phyloP scores from a whole-genome alignment of 2,329 filamentous ascomycete species.

The Zasmidium cellare region DNA sequence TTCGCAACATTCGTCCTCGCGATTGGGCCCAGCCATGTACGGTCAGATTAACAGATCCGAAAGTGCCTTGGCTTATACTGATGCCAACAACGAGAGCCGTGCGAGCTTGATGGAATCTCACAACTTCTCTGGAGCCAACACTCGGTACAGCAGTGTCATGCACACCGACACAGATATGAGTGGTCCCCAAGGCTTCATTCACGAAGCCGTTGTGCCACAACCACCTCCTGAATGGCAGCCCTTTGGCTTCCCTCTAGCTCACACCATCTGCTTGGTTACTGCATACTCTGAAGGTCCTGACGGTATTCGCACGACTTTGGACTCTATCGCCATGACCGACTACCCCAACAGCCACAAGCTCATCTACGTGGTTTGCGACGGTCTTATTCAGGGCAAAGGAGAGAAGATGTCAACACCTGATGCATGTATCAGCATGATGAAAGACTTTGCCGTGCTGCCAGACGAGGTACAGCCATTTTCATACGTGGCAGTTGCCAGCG shows the following conservation, averaged over 20 bases:
- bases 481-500: constrained; percentile 93
- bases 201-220: constrained; percentile 92
- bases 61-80: constrained; percentile 48
- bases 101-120: constrained; percentile 46
- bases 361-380: constrained; percentile 94
- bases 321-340: constrained; percentile 95
- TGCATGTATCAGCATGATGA: constrained; percentile 89
- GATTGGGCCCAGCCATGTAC: constrained; percentile 75
- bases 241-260: constrained; percentile 90
- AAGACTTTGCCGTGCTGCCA: constrained; percentile 75
- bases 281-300: constrained; percentile 95
- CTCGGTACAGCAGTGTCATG: constrained; percentile 55
- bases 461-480: constrained; percentile 88
- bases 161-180: constrained; percentile 65
- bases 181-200: constrained; percentile 91
- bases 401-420: constrained; percentile 86
- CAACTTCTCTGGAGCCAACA: constrained; percentile 37
- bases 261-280: constrained; percentile 91
- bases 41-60: constrained; percentile 59
- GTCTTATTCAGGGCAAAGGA: constrained; percentile 94
- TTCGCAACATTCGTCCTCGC: constrained; percentile 75
- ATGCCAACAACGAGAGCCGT: constrained; percentile 26
- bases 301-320: constrained; percentile 87
- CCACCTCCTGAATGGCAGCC: constrained; percentile 97
- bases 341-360: constrained; percentile 99